Base-by-base conservation (phyloP, 2,329 filamentous ascomycete genomes). In the Diaporthe citriasiana region DNA sequence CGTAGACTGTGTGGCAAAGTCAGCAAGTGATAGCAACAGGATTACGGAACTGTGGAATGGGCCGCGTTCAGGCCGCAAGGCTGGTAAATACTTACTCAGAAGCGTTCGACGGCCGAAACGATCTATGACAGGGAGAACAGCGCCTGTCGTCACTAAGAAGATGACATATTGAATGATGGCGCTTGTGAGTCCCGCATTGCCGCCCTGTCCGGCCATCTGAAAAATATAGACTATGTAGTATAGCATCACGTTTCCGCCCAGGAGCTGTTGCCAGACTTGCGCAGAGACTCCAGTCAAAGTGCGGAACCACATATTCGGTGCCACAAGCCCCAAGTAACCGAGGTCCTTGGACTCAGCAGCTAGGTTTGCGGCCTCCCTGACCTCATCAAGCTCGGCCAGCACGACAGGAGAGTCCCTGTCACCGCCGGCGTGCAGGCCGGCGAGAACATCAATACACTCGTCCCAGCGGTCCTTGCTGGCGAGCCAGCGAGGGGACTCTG, bases 401-500 rank as follows among this genome's bases (percentile, higher is more conserved):
- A 75, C 74, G 25, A 88, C 88, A 17, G 89, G 87, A 74, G 92
- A 85, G 71, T 88, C 86, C 3, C 84, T 74, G 73, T 92, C 86
- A 4, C 90, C 90, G 0, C 83, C 80, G 6, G 88, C 91, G 77
- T 93, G 91, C 1, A 93, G 83, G 30, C 84, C 79, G 0, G 90
- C 90, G 25, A 93, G 85, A 55, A 90, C 88, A 30, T 85, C 78
- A 55, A 91, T 84, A 0, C 90, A 90, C 79, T 94, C 89, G 38
- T 93, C 91, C 86, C 92, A 93, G 0, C 90, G 87, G 76, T 92
- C 92, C 77, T 92, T 88, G 22, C 88, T 87, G 7, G 93, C 93
- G 8, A 94, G 84, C 92, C 93, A 94, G 70, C 93, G 88, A 0
- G 93, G 93, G 66, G 87, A 92, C 77, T 89, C 89, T 0, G 89